Percentiles rank a stretch among this genome's conserved stretches.
Evolutionary conservation across 257 asterid species (phyloP).

Genomic region (Fraxinus anomala): DNA sequence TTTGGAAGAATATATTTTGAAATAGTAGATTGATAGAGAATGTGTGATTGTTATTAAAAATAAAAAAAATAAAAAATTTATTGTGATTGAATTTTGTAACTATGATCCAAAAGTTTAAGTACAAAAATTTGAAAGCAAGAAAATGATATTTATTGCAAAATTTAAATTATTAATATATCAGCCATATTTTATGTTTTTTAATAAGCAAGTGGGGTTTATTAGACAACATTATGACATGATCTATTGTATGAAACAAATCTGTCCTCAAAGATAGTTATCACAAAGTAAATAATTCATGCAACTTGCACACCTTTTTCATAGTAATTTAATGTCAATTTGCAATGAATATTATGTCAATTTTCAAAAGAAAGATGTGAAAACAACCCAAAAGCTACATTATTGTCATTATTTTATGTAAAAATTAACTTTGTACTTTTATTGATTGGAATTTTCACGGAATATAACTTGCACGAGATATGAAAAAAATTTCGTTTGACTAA

Average conservation of each 20-base stretch:
- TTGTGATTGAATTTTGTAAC: too few species aligned
- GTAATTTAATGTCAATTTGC: background rate
- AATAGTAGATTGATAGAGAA: too few species aligned
- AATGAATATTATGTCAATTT: background rate
- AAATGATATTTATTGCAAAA: too few species aligned
- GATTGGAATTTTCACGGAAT: background rate
- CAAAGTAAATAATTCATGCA: constrained; percentile 1
- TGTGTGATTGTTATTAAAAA: too few species aligned
- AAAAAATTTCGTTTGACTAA: background rate
- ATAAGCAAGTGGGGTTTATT: background rate
- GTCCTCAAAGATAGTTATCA: background rate
- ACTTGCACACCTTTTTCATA: background rate
- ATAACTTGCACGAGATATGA: too few species aligned
- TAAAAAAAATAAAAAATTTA: too few species aligned
- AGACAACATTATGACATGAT: background rate
- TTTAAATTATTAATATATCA: too few species aligned
- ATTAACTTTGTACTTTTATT: background rate
- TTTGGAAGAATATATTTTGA: too few species aligned
- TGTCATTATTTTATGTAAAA: background rate
- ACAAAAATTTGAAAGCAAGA: too few species aligned
- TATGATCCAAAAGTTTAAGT: too few species aligned
- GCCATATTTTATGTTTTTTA: too few species aligned
- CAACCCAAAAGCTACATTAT: background rate
- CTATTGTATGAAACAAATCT: background rate
- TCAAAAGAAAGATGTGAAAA: background rate